Percentiles rank a stretch among this genome's conserved stretches.
phyloP scores from a whole-genome alignment of 257 asterid species.

The Scutellaria minor region DNA sequence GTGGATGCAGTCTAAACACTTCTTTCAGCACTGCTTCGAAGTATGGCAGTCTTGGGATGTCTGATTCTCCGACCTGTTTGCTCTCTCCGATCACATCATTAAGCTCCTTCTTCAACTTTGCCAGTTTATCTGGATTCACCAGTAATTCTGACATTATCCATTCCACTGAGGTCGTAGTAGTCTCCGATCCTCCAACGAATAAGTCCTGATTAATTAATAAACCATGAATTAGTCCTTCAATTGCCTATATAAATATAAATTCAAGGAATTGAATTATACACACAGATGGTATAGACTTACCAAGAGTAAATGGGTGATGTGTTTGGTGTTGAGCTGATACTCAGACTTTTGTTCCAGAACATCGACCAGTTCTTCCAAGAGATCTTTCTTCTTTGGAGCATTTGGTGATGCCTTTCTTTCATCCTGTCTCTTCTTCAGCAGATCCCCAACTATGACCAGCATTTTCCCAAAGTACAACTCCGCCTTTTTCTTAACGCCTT shows the following conservation, averaged over 20 bases:
- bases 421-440: conserved; percentile 22
- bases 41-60: conserved; percentile 35
- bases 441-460: conserved; percentile 25
- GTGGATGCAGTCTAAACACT: conserved; percentile 37
- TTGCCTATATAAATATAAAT: neutral
- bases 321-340: conserved; percentile 6
- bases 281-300: neutral
- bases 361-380: conserved; percentile 37
- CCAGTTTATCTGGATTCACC: conserved; percentile 28
- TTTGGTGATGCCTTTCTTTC: neutral
- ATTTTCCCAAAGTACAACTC: conserved; percentile 28
- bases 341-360: conserved; percentile 25
- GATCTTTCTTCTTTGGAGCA: conserved; percentile 24
- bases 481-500: conserved; percentile 40
- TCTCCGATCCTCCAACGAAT: conserved; percentile 27
- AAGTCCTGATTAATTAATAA: conserved; percentile 6
- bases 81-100: conserved; percentile 5
- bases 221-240: too few relatives aligned
- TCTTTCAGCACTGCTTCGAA: conserved; percentile 42
- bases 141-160: conserved; percentile 52
- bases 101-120: conserved; percentile 34
- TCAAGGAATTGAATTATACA: neutral
- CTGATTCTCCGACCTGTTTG: conserved; percentile 28
- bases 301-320: conserved; percentile 31
- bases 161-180: conserved; percentile 23